Conservation (phyloP, 495 filamentous ascomycete genomes). For the Recurvomyces mirabilis region DNA sequence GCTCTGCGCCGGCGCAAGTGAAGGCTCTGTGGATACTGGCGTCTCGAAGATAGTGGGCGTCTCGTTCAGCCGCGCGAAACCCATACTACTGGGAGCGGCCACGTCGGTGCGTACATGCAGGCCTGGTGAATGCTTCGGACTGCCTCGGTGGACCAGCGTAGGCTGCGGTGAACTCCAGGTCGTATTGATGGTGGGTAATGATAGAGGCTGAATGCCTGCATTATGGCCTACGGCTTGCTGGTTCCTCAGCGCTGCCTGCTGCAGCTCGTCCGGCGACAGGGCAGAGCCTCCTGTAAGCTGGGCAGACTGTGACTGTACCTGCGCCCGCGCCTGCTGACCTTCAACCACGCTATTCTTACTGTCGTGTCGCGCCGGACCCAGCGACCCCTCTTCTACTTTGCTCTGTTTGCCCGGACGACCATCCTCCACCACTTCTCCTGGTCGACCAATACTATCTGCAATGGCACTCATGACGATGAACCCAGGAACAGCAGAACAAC, state of each 20-base stretch:
- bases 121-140: constrained; percentile 2
- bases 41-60: constrained; percentile 17
- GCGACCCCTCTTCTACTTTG: not conserved
- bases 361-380: not conserved
- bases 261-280: too few species aligned
- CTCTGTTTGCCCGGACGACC: too few species aligned
- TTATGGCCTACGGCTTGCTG: constrained; percentile 3
- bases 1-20: not conserved
- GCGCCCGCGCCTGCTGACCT: not conserved
- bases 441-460: too few species aligned
- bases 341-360: not conserved
- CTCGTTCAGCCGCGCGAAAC: constrained; percentile 4
- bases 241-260: not conserved
- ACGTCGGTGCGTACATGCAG: constrained; percentile 7
- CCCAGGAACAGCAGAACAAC: too few species aligned
- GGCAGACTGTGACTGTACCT: too few species aligned
- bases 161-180: not conserved
- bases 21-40: constrained; percentile 7
- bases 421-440: too few species aligned
- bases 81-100: not conserved
- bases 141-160: not conserved
- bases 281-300: too few species aligned
- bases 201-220: not conserved
- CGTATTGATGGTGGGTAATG: constrained; percentile 5
- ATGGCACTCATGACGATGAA: too few species aligned